Percentiles rank a stretch among this genome's conserved stretches.
These are phyloP conservation scores for Paramecium pentaurelia DNA, from an alignment of 73 alveolate species.

Conservation along the genomic window DNA sequence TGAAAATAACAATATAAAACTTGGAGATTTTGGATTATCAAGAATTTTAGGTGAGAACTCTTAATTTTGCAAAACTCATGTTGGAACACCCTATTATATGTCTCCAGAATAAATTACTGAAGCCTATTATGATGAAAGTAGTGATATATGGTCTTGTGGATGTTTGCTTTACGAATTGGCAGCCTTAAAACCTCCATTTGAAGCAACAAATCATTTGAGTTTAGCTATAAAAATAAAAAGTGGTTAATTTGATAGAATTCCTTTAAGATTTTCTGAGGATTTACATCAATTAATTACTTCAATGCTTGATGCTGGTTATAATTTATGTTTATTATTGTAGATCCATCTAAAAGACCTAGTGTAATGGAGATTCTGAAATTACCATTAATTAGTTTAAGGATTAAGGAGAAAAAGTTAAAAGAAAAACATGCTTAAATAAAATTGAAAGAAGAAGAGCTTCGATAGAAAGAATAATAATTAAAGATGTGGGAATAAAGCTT, in stretches of 20 bases:
- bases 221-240: constrained; percentile 90
- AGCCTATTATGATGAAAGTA: constrained; percentile 87
- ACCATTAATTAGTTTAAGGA: constrained; percentile 81
- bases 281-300: constrained; percentile 72
- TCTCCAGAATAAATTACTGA: constrained; percentile 92
- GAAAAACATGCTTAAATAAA: constrained; percentile 76
- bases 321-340: constrained; percentile 14
- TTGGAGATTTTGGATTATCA: constrained; percentile 96
- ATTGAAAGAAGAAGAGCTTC: constrained; percentile 82
- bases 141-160: constrained; percentile 94
- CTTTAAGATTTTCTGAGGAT: constrained; percentile 76
- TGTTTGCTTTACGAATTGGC: constrained; percentile 92
- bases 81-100: constrained; percentile 98
- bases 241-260: constrained; percentile 88
- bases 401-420: constrained; percentile 82
- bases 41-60: constrained; percentile 81
- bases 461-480: constrained; percentile 22
- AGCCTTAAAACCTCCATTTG: constrained; percentile 90
- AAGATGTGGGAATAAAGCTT: neutral
- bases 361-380: constrained; percentile 76
- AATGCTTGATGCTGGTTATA: constrained; percentile 71
- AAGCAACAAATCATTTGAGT: constrained; percentile 84
- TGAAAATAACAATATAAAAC: constrained; percentile 82
- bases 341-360: constrained; percentile 72
- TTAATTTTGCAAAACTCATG: constrained; percentile 92